phyloP scores from a whole-genome alignment of 352 stramenopile species.

The Phytophthora colocasiae region DNA sequence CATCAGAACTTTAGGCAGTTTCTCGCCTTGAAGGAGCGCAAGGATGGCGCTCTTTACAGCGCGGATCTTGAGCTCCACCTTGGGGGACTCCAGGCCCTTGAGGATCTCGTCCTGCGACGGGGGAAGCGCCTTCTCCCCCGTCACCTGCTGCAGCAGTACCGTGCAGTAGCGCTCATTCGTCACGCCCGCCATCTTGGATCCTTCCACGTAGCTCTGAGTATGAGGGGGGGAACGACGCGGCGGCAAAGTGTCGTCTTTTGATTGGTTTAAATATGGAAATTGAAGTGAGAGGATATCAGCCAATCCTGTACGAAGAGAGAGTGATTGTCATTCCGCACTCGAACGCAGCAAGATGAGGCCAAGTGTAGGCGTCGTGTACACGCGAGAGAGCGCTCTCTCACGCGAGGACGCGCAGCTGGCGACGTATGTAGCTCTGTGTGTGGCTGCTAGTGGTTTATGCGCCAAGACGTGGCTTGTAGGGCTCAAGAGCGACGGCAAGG shows the following conservation, averaged over 20 bases:
- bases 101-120: conserved; percentile 96
- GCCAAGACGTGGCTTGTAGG: conserved; percentile 56
- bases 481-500: conserved; percentile 15
- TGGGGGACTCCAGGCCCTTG: conserved; percentile 96
- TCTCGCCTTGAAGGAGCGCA: conserved; percentile 97
- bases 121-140: conserved; percentile 68
- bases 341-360: conserved; percentile 24
- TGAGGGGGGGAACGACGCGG: conserved; percentile 17
- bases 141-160: conserved; percentile 73
- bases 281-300: conserved; percentile 19
- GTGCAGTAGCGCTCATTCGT: conserved; percentile 91
- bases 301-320: conserved; percentile 1
- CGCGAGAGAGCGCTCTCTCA: conserved; percentile 48
- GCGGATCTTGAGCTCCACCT: conserved; percentile 96
- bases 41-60: conserved; percentile 99
- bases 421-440: conserved; percentile 65
- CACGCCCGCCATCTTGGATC: conserved; percentile 63
- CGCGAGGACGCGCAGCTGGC: conserved; percentile 68
- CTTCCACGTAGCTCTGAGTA: conserved; percentile 27
- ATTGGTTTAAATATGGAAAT: conserved; percentile 35
- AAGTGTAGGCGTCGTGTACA: conserved; percentile 66
- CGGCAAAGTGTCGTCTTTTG: conserved; percentile 13
- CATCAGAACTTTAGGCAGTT: conserved; percentile 99
- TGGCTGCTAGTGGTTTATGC: conserved; percentile 58
- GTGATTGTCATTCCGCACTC: conserved; percentile 19